These are phyloP conservation scores for Tarenaya hassleriana DNA, from an alignment of 345 rosid species.

Conservation along the genomic window DNA sequence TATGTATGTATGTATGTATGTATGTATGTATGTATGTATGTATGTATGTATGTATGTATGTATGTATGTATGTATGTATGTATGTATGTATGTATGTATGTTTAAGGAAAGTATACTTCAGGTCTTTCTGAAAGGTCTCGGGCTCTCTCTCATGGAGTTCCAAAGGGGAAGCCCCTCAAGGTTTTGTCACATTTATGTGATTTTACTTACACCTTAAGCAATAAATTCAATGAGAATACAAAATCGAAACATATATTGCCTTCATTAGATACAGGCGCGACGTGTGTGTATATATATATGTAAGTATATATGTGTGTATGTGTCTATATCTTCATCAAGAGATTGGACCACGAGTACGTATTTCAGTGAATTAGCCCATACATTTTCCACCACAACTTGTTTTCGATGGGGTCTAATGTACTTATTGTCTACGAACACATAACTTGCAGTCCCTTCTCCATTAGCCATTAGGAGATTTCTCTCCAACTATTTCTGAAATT, in stretches of 20 bases:
- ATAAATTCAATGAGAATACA: neutral
- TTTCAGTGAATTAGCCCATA: constrained; percentile 14
- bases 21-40: neutral
- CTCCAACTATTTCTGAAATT: constrained; percentile 5
- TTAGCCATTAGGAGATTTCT: constrained; percentile 8
- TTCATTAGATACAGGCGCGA: neutral
- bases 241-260: neutral
- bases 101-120: too few species aligned
- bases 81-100: too few species aligned
- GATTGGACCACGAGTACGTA: constrained; percentile 33
- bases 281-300: neutral
- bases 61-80: too few species aligned
- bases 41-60: neutral
- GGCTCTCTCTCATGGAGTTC: too few species aligned
- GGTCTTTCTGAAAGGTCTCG: too few species aligned
- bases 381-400: constrained; percentile 31
- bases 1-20: neutral
- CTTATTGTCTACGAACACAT: constrained; percentile 21
- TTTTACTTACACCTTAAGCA: neutral
- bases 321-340: constrained; percentile 27
- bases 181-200: neutral
- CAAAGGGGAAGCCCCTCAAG: too few species aligned
- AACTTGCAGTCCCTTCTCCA: constrained; percentile 26
- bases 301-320: neutral
- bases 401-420: constrained; percentile 34